Base-by-base conservation (phyloP, 176 grass and related monocot species). In the Melocanna baccifera region DNA sequence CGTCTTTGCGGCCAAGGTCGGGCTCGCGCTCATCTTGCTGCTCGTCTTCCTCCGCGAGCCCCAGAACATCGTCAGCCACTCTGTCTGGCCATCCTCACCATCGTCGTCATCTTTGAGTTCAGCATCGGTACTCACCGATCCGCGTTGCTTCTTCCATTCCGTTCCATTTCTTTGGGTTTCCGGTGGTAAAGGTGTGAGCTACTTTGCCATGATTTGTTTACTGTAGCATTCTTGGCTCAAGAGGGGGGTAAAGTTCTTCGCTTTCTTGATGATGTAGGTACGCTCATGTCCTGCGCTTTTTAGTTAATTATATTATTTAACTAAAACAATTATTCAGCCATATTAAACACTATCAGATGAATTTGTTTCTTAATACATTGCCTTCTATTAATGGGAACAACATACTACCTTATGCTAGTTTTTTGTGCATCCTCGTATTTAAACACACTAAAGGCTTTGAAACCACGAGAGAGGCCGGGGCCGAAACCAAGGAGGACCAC, bases 21-120 rank as follows among this genome's bases (percentile, higher is more conserved):
- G 88, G 0, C 87, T 99, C 12, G 77, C 89, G 19, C 69, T 99
- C 68, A 88, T 96, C 76, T 90, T 89, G 18, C 22, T 99, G 65
- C 80, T 99, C 70, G 89, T 96, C 66, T 99, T 99, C 85, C 69
- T 99, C 36, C 88, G 89, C 30, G 91, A 92, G 93, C 89, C 86
- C 2, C 84, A 74, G 45, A 88, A 91, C 85, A 80, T 99, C 59
- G 79, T 86, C 74, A 96, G 82, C 83, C 88, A 96, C 86, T 99
- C 93, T 87, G 34, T 96, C 83, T 99, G 96, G 93, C 96, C 42
- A 95, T 99, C 87, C 89, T 99, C 84, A 99, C 96, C 52, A 90
- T 96, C 28, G 91, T 99, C 75, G 91, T 99, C 50, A 81, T 96
- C 82, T 99, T 99, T 77, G 96, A 99, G 82, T 99, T 96, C 83